A percentile compares a stretch with the other conserved stretches of the same genome.
These are phyloP conservation scores for Sporormia fimetaria DNA, from an alignment of 495 filamentous ascomycete species.

Conservation along the genomic window DNA sequence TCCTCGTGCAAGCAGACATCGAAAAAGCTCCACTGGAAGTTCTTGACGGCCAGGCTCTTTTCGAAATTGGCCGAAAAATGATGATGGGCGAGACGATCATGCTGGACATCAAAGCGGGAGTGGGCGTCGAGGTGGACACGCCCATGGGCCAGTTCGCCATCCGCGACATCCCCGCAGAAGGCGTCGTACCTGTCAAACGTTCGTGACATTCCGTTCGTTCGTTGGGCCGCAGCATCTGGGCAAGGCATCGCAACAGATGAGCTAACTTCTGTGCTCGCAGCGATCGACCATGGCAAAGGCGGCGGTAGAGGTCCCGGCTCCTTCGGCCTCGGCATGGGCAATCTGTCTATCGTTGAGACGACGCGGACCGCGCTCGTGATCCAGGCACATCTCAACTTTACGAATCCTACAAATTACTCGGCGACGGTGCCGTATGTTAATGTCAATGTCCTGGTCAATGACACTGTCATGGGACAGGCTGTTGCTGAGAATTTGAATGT, in stretches of 20 bases:
- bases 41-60: conserved; percentile 63
- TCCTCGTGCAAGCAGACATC: conserved; percentile 64
- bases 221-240: conserved; percentile 12
- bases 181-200: conserved; percentile 76
- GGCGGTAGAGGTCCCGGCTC: conserved; percentile 33
- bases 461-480: conserved; percentile 61
- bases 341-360: conserved; percentile 57
- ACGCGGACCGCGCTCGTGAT: conserved; percentile 56
- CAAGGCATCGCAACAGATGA: conserved; percentile 25
- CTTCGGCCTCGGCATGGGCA: conserved; percentile 50
- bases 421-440: conserved; percentile 68
- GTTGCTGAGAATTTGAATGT: conserved; percentile 50
- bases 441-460: conserved; percentile 62
- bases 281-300: conserved; percentile 32
- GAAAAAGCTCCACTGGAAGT: conserved; percentile 69
- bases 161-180: conserved; percentile 72
- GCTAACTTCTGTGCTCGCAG: conserved; percentile 30
- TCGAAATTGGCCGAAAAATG: conserved; percentile 60
- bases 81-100: conserved; percentile 58
- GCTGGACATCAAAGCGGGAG: conserved; percentile 63
- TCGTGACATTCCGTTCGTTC: conserved; percentile 33
- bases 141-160: conserved; percentile 67
- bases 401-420: conserved; percentile 80
- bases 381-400: conserved; percentile 60
- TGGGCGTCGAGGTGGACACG: conserved; percentile 71